phyloP scores from a whole-genome alignment of 2,329 filamentous ascomycete species.

The Volutella citrinella region DNA sequence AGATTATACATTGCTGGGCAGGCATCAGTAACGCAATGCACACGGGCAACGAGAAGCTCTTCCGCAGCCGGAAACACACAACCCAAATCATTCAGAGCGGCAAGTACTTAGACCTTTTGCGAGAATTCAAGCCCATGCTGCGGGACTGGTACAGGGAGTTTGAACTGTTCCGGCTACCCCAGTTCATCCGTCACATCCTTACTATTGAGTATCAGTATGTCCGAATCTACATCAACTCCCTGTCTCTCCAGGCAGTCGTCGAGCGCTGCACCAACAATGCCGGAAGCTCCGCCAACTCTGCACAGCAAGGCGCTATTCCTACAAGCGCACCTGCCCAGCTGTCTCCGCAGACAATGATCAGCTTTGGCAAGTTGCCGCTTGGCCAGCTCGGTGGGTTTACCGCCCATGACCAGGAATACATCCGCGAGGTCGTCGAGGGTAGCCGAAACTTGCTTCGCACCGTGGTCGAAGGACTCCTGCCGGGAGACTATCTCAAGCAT shows the following conservation, averaged over 20 bases:
- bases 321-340: slow-evolving; percentile 33
- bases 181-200: slow-evolving; percentile 70
- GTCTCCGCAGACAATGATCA: slow-evolving; percentile 63
- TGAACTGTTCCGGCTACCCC: slow-evolving; percentile 68
- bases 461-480: slow-evolving; percentile 73
- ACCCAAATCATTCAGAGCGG: slow-evolving; percentile 85
- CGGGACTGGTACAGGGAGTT: slow-evolving; percentile 79
- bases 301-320: slow-evolving; percentile 31
- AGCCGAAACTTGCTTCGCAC: slow-evolving; percentile 73
- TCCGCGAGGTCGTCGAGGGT: slow-evolving; percentile 73
- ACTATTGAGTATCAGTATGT: slow-evolving; percentile 96
- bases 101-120: slow-evolving; percentile 76
- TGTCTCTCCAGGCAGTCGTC: slow-evolving; percentile 91
- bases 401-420: slow-evolving; percentile 67
- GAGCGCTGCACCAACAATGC: slow-evolving; percentile 80
- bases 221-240: slow-evolving; percentile 88
- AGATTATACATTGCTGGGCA: slow-evolving; percentile 85
- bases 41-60: slow-evolving; percentile 82
- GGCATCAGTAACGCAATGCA: slow-evolving; percentile 93
- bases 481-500: slow-evolving; percentile 74
- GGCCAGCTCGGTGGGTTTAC: slow-evolving; percentile 63
- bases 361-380: slow-evolving; percentile 62
- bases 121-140: slow-evolving; percentile 77
- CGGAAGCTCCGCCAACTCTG: slow-evolving; percentile 39
- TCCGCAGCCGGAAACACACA: slow-evolving; percentile 82